Conservation (phyloP, 2,329 filamentous ascomycete genomes). For the Hyphodiscus sp. region DNA sequence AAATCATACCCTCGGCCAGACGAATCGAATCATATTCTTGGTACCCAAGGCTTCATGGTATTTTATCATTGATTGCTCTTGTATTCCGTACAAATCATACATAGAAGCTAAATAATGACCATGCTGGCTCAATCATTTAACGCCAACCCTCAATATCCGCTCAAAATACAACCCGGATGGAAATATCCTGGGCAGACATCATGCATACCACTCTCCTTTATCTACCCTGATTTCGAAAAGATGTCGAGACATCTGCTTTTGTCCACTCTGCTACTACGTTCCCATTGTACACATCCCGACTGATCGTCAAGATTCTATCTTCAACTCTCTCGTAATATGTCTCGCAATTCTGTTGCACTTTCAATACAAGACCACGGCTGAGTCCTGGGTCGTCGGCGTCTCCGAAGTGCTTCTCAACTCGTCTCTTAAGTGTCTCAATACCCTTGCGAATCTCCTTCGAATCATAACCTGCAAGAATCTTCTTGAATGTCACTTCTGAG, state of each 20-base stretch:
- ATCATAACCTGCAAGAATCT: conserved; percentile 75
- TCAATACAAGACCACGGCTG: conserved; percentile 45
- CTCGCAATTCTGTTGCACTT: conserved; percentile 56
- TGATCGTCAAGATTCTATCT: conserved; percentile 51
- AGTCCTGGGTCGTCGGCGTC: conserved; percentile 68
- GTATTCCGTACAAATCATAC: background rate
- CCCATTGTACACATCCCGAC: conserved; percentile 57
- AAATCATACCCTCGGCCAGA: background rate
- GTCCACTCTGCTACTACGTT: conserved; percentile 62
- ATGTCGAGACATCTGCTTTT: conserved; percentile 53
- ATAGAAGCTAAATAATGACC: background rate
- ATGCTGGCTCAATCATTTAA: background rate
- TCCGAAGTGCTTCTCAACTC: conserved; percentile 96
- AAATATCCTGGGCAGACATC: background rate
- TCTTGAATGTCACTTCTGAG: conserved; percentile 76
- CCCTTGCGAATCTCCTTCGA: conserved; percentile 80
- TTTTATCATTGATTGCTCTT: background rate
- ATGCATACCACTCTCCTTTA: conserved; percentile 1
- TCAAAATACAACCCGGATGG: conserved; percentile 11
- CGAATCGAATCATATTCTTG: background rate
- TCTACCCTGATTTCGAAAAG: conserved; percentile 37
- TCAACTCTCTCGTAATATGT: conserved; percentile 57
- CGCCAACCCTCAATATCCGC: conserved; percentile 1
- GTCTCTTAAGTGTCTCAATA: conserved; percentile 81
- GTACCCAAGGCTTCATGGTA: background rate